A percentile compares a stretch with the other conserved stretches of the same genome.
phyloP scores from a whole-genome alignment of 140 eudicot species.

The Ambrosia hybrid region DNA sequence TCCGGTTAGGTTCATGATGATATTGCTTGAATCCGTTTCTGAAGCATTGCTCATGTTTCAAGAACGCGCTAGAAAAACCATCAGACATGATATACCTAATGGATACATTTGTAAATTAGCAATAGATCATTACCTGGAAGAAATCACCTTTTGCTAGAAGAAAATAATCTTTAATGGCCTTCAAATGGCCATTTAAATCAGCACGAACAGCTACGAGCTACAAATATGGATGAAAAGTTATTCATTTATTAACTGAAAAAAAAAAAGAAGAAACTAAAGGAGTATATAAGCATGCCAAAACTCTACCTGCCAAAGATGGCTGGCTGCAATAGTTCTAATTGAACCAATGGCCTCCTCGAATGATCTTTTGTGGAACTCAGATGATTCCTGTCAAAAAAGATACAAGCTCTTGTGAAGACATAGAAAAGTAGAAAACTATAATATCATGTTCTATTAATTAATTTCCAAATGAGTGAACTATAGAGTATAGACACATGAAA shows the following conservation, averaged over 20 bases:
- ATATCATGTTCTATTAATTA: neutral
- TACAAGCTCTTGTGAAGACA: too few relatives aligned
- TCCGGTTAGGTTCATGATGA: neutral
- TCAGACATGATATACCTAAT: neutral
- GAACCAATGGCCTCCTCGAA: constrained; percentile 81
- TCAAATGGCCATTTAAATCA: constrained; percentile 83
- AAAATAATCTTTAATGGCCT: constrained; percentile 92
- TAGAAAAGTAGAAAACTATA: neutral
- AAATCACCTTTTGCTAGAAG: constrained; percentile 97
- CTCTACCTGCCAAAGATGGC: constrained; percentile 94
- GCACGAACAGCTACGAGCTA: constrained; percentile 97
- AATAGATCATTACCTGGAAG: constrained; percentile 66
- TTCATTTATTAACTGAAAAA: neutral
- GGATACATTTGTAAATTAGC: neutral
- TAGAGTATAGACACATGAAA: neutral
- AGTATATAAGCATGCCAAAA: constrained; percentile 16
- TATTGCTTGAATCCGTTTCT: too few relatives aligned
- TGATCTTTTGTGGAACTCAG: constrained; percentile 88
- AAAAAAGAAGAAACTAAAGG: neutral
- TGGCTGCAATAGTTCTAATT: constrained; percentile 82
- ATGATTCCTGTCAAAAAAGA: constrained; percentile 65
- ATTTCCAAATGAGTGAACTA: neutral
- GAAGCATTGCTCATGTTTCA: neutral
- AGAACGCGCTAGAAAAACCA: neutral
- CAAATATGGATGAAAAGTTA: constrained; percentile 26